These are phyloP conservation scores for Cyclostephanos tholiformis DNA, from an alignment of 108 stramenopile species.

Conservation along the genomic window DNA sequence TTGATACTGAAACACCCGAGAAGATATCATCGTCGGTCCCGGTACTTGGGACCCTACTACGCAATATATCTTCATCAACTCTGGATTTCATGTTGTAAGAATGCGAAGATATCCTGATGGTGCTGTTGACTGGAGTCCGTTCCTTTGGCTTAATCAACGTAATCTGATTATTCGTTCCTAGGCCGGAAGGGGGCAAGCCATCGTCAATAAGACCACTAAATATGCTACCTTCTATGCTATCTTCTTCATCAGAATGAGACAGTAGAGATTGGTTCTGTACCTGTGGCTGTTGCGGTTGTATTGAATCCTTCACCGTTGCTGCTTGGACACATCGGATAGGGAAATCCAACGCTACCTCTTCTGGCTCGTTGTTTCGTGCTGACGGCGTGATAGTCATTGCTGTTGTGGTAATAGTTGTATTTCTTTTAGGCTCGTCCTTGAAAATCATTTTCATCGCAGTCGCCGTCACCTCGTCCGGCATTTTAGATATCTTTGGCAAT, in stretches of 20 bases:
- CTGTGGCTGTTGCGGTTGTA: neutral
- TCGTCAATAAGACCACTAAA: conserved; percentile 35
- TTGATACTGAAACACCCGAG: conserved; percentile 41
- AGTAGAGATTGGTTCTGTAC: neutral
- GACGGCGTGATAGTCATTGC: neutral
- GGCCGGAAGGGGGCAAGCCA: neutral
- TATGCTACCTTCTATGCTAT: conserved; percentile 49
- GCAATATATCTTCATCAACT: conserved; percentile 49
- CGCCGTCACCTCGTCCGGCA: neutral
- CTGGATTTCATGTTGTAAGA: neutral
- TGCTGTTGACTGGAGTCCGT: neutral
- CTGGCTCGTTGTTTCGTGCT: no score
- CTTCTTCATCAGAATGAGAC: conserved; percentile 22
- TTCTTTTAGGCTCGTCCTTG: no score
- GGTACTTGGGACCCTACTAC: neutral
- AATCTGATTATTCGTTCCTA: neutral
- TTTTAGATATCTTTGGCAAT: neutral
- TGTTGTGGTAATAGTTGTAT: neutral
- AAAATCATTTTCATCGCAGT: neutral
- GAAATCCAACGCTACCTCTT: neutral
- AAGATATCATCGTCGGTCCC: conserved; percentile 50
- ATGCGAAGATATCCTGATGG: neutral
- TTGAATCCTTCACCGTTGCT: neutral
- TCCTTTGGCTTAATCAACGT: neutral
- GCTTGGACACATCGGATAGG: neutral